Evolutionary conservation across 768 basidiomycete genomes (phyloP), one percentile per base, ranked within the genome.

Genomic region (Leccinum fibrillosum): DNA sequence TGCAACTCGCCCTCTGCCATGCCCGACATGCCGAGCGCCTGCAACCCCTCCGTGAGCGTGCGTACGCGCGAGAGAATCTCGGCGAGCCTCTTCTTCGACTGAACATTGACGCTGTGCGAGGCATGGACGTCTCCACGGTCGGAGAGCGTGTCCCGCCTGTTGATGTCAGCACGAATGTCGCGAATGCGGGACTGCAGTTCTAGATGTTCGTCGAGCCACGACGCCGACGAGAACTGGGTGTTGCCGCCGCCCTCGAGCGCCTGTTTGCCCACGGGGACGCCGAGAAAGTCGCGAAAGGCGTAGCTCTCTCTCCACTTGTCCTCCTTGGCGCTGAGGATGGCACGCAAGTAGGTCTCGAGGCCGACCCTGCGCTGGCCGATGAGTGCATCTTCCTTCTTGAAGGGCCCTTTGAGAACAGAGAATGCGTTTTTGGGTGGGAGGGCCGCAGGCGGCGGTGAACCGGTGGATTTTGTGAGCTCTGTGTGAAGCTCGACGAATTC

Each of bases 1-100:
- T 89, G 87, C 66, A 93, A 77, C 78, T 98, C 96, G n/a, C 96
- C 96, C 71, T 93, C 86, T 62, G 84, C 88, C 81, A 98, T 82
- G 37, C 90, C 92, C 44, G 77, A 76, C 71, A 84, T 72, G 8
- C 78, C 89, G 37, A 92, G 78, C 42, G 77, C 80, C 64, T 82
- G 78, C 65, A 95, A 75, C 10, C 86, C 92, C 63, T 79, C 78
- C 19, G 85, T 89, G 13, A 98, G 79, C 2, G 71, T 78, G 5
- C 86, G 85, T 21, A 95, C 80, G n/a, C 93, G 81, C 32, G 83
- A 76, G n/a, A 92, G 79, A 57, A 88, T 77, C 51, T 85, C 84
- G 23, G 91, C 90, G 35, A 95, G 84, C 73, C 88, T 84, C 69
- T 88, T 83, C 78, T 95, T 96, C 47, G 91, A 94, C 62, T 85